phyloP scores from a whole-genome alignment of 495 filamentous ascomycete species.

The Clavariopsis aquatica region DNA sequence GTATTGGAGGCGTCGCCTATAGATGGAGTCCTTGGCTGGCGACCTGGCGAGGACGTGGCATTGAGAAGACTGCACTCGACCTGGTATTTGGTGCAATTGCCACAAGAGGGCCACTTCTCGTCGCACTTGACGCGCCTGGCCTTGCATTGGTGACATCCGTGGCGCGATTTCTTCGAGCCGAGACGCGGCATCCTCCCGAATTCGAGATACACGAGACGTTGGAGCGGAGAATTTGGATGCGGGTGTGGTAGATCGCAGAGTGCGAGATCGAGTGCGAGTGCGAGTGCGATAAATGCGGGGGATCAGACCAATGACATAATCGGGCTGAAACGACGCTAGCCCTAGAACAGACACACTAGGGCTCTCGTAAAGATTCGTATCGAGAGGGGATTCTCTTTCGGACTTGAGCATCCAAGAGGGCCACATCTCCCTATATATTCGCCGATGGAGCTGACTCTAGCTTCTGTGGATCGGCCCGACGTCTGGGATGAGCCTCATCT shows the following conservation, averaged over 20 bases:
- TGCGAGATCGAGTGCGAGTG: constrained; percentile 4
- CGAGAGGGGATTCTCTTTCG: not conserved
- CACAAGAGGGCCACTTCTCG: constrained; percentile 3
- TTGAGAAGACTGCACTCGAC: constrained; percentile 8
- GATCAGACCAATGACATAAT: not conserved
- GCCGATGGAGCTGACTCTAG: not conserved
- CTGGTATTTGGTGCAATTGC: constrained; percentile 13
- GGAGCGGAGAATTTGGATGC: not conserved
- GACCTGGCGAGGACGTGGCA: not conserved
- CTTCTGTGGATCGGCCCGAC: not conserved
- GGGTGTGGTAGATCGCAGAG: not conserved
- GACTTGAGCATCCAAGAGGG: not conserved
- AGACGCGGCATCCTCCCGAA: constrained; percentile 4
- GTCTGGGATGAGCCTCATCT: not conserved
- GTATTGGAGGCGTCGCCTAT: not conserved
- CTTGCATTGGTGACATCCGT: constrained; percentile 9
- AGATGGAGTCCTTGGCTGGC: not conserved
- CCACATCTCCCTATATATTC: not conserved
- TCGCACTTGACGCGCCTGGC: constrained; percentile 21
- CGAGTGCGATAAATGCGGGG: constrained; percentile 1
- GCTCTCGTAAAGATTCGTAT: not conserved
- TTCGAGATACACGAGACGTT: not conserved
- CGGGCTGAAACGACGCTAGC: not conserved
- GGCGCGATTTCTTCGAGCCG: constrained; percentile 14
- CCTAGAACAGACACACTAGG: not conserved